These are phyloP conservation scores for Dactylonectria macrodidyma DNA, from an alignment of 2,329 filamentous ascomycete species.

Conservation along the genomic window DNA sequence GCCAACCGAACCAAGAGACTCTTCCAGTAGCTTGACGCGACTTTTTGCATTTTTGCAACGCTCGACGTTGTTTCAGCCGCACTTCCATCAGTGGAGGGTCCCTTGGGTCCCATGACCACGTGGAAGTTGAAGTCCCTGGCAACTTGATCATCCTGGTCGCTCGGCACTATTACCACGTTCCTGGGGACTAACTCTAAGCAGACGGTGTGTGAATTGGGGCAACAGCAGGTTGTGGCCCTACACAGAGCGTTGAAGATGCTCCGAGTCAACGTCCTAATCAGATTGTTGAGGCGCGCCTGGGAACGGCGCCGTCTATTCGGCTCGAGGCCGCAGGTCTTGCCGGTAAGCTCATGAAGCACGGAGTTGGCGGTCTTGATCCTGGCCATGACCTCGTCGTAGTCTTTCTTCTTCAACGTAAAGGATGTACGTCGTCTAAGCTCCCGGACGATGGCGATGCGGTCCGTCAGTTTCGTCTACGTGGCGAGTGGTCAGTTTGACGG, in stretches of 20 bases:
- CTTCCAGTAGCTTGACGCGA: no score
- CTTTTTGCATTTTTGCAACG: no score
- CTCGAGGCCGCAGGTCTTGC: constrained; percentile 9
- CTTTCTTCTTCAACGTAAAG: constrained; percentile 19
- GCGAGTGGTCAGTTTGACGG: not conserved
- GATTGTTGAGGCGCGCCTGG: constrained; percentile 4
- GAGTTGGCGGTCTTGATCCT: constrained; percentile 15
- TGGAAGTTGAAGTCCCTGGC: constrained; percentile 10
- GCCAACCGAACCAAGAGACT: no score
- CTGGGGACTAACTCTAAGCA: constrained; percentile 12
- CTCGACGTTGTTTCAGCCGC: not conserved
- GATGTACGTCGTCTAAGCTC: constrained; percentile 9
- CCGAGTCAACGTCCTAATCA: constrained; percentile 3
- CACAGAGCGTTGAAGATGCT: constrained; percentile 10
- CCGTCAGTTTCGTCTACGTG: constrained; percentile 3
- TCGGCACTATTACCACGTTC: constrained; percentile 15
- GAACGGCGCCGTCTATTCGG: constrained; percentile 8
- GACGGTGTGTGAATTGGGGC: not conserved
- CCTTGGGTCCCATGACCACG: not conserved
- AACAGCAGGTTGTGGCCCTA: not conserved
- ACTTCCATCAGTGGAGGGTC: no score
- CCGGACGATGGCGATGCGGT: not conserved
- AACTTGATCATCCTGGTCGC: constrained; percentile 10
- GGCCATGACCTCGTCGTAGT: constrained; percentile 8
- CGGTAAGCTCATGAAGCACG: constrained; percentile 8